Base-by-base conservation (phyloP, 148 eudicot genomes). In the Fagopyrum homotropicum region DNA sequence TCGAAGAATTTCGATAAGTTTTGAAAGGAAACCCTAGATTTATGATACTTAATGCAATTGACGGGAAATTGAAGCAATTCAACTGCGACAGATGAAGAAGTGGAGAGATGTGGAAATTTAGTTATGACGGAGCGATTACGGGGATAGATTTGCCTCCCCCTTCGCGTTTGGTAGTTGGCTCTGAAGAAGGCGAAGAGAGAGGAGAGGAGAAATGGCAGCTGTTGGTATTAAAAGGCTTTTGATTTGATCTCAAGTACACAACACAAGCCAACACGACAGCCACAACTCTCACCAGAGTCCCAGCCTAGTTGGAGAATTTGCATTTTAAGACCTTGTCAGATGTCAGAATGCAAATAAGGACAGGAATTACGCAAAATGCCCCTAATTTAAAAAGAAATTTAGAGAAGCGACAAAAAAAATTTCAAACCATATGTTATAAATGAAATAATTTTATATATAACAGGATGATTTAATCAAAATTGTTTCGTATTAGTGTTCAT, bases 11-110 rank as follows among this genome's bases (percentile, higher is more conserved):
- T 14, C 15, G 61, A 69, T 1, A 44, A 47, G 50, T 5, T n/a
- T 51, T 43, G 26, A 74, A 10, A 55, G 12, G 5, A 74, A 74
- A 74, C 61, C 76, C 76, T 74, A 74, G 68, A 74, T 54, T 74
- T 56, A n/a, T 66, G 19, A 66, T 66, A 8, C 15, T 66, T 29
- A 8, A 61, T 4, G 74, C 74, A 72, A 19, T 72, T 72, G 54
- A 9, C 7, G 73, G 17, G n/a, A 44, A 70, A 70, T 45, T 44
- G 55, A 72, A 72, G 54, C 55, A 55, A 72, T 17, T 10, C 51
- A 9, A 47, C 74, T 46, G 40, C 17, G 43, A 54, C 0, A 72
- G 14, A 72, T 4, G 52, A 9, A 35, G 19, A 47, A 17, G 10
- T 35, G 4, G 47, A 45, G 73, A 70, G 48, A 70, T 70, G 15